phyloP scores from a whole-genome alignment of 352 stramenopile species.

The Globisporangium middletonii region DNA sequence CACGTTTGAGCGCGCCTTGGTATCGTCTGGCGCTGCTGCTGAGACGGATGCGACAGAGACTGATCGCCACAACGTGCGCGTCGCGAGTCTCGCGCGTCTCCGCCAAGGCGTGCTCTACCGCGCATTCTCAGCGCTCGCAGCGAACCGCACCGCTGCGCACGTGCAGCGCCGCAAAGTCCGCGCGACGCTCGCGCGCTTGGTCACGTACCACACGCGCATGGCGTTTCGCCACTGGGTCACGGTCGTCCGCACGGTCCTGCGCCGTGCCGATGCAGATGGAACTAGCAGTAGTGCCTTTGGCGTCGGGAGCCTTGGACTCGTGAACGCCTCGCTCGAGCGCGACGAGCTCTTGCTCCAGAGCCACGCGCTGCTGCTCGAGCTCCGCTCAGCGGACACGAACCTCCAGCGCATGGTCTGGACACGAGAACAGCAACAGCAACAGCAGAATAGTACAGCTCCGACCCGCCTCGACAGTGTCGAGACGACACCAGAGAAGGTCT shows the following conservation, averaged over 20 bases:
- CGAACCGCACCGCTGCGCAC: slow-evolving; percentile 27
- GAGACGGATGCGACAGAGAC: background rate
- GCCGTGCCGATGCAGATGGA: background rate
- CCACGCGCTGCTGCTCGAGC: slow-evolving; percentile 32
- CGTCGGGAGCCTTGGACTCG: slow-evolving; percentile 37
- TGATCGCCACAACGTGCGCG: background rate
- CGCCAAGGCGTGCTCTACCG: slow-evolving; percentile 36
- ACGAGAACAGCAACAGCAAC: slow-evolving; percentile 24
- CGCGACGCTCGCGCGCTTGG: slow-evolving; percentile 19
- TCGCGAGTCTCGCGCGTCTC: slow-evolving; percentile 25
- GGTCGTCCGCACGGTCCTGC: slow-evolving; percentile 6
- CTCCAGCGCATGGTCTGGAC: slow-evolving; percentile 38
- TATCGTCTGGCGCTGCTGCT: background rate
- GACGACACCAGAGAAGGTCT: too few species aligned
- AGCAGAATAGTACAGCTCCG: too few species aligned
- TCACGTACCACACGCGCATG: slow-evolving; percentile 20
- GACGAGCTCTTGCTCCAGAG: slow-evolving; percentile 44
- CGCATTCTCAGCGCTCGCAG: slow-evolving; percentile 42
- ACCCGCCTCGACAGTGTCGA: too few species aligned
- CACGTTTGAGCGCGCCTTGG: slow-evolving; percentile 33
- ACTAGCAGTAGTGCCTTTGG: slow-evolving; percentile 11
- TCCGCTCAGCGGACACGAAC: slow-evolving; percentile 30
- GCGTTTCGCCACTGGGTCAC: slow-evolving; percentile 24
- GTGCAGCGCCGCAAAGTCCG: slow-evolving; percentile 38
- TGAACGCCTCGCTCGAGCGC: slow-evolving; percentile 41